Evolutionary conservation across 2,329 filamentous ascomycete genomes (phyloP), one percentile per base, ranked within the genome.

Genomic region (Colletotrichum horii): DNA sequence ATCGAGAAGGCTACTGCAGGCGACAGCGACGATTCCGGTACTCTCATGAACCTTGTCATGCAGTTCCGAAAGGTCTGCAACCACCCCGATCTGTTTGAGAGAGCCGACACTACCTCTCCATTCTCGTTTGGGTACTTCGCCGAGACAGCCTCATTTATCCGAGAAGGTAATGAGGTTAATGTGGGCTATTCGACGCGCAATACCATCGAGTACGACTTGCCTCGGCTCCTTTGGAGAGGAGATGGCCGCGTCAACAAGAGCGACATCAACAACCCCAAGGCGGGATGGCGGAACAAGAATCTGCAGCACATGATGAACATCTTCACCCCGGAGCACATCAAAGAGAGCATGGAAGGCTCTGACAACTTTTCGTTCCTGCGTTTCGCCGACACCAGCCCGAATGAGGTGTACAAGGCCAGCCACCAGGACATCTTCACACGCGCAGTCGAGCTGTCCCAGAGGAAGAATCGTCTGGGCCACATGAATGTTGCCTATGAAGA

Each of bases 51-150:
- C 85, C 89, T 99, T 78, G 97, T 99, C 78, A 99, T 99, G 97
- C 97, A 99, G 86, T 99, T 99, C 91, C 93, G 97, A 80, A 99
- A 99, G 87, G 97, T 99, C 73, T 99, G 97, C 88, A 99, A 99
- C 82, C 97, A 99, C 83, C 97, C 97, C 0, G 97, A 99, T 85
- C 86, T 99, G 38, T 99, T 99, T 80, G 96, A 99, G 85, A 94
- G 97, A 61, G 96, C 96, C 12, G 96, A 98, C 76, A 98, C 95
- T 11, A 93, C 91, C 28, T 98, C 96, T 11, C 95, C 97, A 0
- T 93, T 96, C 80, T 94, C 95, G 1, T 93, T 94, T 80, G 92
- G 93, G n/a, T 92, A 94, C 83, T 99, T 96, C 84, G 97, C 96
- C 16, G 97, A 99, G 87, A 98, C 96, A 0, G 96, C 95, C 0